Evolutionary conservation across 805 yeast genomes (phyloP), one percentile per base, ranked within the genome.

Genomic region (Suhomyces sp.): DNA sequence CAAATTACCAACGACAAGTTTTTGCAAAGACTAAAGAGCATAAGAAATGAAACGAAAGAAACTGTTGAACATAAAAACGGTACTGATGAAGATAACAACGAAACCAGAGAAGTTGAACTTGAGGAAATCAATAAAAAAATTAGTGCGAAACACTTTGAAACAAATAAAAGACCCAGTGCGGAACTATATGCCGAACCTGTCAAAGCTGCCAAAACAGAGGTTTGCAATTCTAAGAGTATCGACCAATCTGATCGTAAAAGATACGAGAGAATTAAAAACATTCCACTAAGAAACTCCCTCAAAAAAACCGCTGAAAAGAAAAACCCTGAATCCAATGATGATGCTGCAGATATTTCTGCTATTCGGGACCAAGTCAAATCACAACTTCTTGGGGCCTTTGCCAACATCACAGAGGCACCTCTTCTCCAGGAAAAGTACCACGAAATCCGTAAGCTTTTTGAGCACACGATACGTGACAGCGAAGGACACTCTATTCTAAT

Each of bases 401-500:
- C 53, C 29, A 61, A 61, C 53, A 6, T 60, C 17, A 45, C 55
- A 17, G 49, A 56, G 22, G 53, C 65, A 1, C 35, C 47, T 3
- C 29, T 55, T 1, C 48, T 70, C 2, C 6, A 71, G 3, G 67
- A 60, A 3, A 75, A 77, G 43, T 73, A 73, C 54, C 54, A 69
- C 1, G 87, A 87, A 55, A 63, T 92, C 1, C 80, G 79, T 54
- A 69, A 72, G 10, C 65, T 89, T 57, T 63, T 92, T 47, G 82
- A 81, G 47, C 84, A 83, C 54, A 85, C 96, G 0, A 76, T 91
- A 1, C 70, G 73, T 21, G 81, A 81, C 54, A 78, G 81, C 25
- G 94, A 90, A 55, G 92, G 96, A 6, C 90, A 89, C 62, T 93
- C 97, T 2, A 81, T 85, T 10, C 70, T 93, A 6, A 53, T 93